Evolutionary conservation across 202 grass and related monocot species (phyloP).

Genomic region (Setaria viridis): DNA sequence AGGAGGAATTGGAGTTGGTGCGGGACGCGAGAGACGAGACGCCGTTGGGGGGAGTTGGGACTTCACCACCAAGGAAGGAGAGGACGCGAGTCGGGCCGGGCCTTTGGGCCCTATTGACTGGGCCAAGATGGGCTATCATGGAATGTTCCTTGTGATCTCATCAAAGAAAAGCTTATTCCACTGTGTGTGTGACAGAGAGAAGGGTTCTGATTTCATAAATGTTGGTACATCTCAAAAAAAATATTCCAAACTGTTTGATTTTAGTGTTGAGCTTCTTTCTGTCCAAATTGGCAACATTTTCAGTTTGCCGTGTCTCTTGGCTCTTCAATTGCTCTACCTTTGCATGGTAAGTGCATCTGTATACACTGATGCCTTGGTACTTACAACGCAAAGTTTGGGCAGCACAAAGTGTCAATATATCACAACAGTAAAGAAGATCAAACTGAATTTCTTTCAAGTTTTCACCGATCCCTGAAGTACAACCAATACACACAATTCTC

Average conservation of each 20-base stretch:
- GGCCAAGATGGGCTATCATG: neutral
- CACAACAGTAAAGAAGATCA: neutral
- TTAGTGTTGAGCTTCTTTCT: neutral
- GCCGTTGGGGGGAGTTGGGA: neutral
- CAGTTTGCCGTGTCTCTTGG: too few relatives aligned
- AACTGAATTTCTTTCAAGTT: neutral
- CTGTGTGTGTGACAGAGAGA: too few relatives aligned
- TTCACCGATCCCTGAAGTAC: neutral
- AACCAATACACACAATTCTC: neutral
- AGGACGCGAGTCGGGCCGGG: neutral
- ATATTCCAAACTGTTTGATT: neutral
- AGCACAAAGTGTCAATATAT: neutral
- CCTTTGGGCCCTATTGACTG: neutral
- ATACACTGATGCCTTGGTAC: too few relatives aligned
- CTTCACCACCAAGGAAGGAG: conserved; percentile 42
- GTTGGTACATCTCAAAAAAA: neutral
- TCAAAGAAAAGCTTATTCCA: too few relatives aligned
- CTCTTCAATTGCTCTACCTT: too few relatives aligned
- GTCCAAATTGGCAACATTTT: neutral
- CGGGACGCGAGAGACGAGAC: conserved; percentile 25
- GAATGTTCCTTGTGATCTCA: too few relatives aligned
- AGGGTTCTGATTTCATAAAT: too few relatives aligned
- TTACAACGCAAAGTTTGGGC: too few relatives aligned
- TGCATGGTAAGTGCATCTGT: too few relatives aligned
- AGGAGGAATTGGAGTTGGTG: conserved; percentile 45